phyloP scores from a whole-genome alignment of 2,329 filamentous ascomycete species.

The Monilinia polystroma region DNA sequence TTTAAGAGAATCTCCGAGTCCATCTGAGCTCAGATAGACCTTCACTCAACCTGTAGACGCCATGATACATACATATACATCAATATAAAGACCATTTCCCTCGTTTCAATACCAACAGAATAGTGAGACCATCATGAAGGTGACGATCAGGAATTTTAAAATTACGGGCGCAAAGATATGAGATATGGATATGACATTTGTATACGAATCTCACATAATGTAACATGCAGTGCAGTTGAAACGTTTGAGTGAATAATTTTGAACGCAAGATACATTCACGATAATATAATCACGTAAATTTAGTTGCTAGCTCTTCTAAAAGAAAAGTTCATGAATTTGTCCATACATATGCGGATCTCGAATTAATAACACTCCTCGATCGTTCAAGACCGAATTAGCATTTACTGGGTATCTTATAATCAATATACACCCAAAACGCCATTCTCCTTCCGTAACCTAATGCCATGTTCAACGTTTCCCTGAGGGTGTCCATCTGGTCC shows the following conservation, averaged over 20 bases:
- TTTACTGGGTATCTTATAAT: conserved; percentile 17
- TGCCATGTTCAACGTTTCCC: neutral
- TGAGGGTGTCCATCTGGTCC: conserved; percentile 35
- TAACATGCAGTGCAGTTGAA: neutral
- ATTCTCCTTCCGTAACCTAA: neutral
- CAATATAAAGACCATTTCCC: too few relatives aligned
- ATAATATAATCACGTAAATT: neutral
- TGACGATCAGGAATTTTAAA: too few relatives aligned
- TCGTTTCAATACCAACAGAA: too few relatives aligned
- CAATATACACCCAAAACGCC: conserved; percentile 6
- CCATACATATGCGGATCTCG: neutral
- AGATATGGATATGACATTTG: too few relatives aligned
- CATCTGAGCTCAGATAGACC: too few relatives aligned
- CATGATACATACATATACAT: too few relatives aligned
- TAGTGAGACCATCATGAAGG: too few relatives aligned
- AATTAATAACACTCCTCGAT: neutral
- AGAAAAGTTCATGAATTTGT: neutral
- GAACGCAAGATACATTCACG: neutral
- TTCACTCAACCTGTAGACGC: too few relatives aligned
- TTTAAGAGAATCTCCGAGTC: too few relatives aligned
- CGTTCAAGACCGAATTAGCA: neutral
- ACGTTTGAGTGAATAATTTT: neutral
- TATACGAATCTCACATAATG: neutral
- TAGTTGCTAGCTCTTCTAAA: neutral
- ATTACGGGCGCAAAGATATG: too few relatives aligned